Conservation (phyloP, 2,329 filamentous ascomycete genomes). For the Curvularia eragrostidis region DNA sequence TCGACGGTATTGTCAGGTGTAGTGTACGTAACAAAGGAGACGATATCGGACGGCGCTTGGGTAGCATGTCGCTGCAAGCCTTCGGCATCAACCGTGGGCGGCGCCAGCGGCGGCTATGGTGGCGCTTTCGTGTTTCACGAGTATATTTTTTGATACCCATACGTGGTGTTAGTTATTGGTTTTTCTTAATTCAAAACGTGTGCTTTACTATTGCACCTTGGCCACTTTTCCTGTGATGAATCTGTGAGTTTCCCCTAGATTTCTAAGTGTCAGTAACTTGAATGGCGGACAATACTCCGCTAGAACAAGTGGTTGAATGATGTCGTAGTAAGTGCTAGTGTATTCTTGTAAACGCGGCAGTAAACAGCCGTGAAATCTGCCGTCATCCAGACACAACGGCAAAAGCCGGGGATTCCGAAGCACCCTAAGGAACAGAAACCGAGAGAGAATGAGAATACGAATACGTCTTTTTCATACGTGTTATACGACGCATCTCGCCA, state of each 20-base stretch:
- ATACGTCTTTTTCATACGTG: not conserved
- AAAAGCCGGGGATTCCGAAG: not conserved
- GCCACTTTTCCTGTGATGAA: too few species aligned
- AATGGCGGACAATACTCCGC: too few species aligned
- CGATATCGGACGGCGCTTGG: slow-evolving; percentile 2
- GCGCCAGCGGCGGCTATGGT: not conserved
- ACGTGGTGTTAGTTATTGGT: slow-evolving; percentile 8
- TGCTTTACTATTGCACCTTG: too few species aligned
- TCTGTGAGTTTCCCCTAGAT: too few species aligned
- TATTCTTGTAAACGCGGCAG: too few species aligned
- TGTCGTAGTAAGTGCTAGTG: too few species aligned
- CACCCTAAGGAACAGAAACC: not conserved
- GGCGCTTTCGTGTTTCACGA: not conserved
- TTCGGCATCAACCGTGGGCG: not conserved
- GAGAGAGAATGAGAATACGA: slow-evolving; percentile 8
- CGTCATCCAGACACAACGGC: too few species aligned
- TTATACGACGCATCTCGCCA: too few species aligned
- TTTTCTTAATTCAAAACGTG: not conserved
- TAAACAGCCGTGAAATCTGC: too few species aligned
- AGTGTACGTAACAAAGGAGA: not conserved
- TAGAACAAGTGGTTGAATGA: not conserved
- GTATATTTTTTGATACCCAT: slow-evolving; percentile 15
- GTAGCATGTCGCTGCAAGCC: not conserved
- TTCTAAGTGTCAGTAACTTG: too few species aligned
- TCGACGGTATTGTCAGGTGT: not conserved